phyloP scores from a whole-genome alignment of 805 yeast genomes.

The Barnettozyma siamensis region DNA sequence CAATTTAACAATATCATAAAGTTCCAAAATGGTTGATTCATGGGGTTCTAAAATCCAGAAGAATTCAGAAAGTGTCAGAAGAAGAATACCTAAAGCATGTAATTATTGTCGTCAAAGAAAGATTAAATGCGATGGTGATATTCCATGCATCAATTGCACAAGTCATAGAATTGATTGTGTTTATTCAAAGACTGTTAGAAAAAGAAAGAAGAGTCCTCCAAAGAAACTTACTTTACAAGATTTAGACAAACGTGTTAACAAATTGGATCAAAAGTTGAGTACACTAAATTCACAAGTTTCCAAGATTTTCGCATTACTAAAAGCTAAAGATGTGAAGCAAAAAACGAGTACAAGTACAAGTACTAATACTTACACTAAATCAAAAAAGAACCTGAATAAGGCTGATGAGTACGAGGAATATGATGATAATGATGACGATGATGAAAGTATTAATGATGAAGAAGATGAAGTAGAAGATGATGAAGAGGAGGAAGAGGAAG shows the following conservation, averaged over 20 bases:
- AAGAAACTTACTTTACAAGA: slow-evolving; percentile 22
- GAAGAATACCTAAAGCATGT: slow-evolving; percentile 35
- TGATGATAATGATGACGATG: not conserved
- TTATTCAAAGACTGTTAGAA: slow-evolving; percentile 34
- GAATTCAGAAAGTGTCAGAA: slow-evolving; percentile 13
- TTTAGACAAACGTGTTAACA: slow-evolving; percentile 19
- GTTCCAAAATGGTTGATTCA: not conserved
- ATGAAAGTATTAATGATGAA: not conserved
- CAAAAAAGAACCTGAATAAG: not conserved
- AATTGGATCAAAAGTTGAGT: slow-evolving; percentile 16
- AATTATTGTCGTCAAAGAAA: slow-evolving; percentile 38
- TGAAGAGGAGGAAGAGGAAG: not conserved
- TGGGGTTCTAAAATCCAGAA: not conserved
- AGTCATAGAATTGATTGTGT: slow-evolving; percentile 80
- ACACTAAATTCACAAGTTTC: slow-evolving; percentile 11
- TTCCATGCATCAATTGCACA: slow-evolving; percentile 73
- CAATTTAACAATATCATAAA: not conserved
- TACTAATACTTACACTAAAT: too few species aligned
- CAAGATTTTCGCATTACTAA: slow-evolving; percentile 11
- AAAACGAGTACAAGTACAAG: not conserved
- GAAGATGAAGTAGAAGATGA: not conserved
- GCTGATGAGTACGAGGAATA: not conserved
- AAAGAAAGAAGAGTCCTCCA: slow-evolving; percentile 14
- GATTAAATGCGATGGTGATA: slow-evolving; percentile 34
- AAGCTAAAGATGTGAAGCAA: slow-evolving; percentile 8